Conservation (phyloP, 2,329 filamentous ascomycete genomes). For the Pestalotiopsis sp. region DNA sequence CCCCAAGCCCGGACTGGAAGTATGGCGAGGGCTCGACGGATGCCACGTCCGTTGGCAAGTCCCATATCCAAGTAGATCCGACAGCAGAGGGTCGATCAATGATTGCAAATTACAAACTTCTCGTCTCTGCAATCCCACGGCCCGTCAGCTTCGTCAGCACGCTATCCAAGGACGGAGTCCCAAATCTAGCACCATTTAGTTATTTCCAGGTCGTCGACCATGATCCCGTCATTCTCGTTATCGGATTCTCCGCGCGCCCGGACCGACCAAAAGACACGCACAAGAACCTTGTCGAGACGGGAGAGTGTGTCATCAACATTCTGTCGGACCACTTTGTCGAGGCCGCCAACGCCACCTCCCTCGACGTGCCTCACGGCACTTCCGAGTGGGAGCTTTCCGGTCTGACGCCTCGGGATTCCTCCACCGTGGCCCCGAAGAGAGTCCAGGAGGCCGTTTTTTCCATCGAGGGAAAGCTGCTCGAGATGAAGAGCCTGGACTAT, state of each 20-base stretch:
- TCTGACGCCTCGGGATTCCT: constrained; percentile 22
- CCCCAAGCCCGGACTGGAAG: not conserved
- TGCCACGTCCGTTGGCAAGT: not conserved
- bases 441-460: constrained; percentile 27
- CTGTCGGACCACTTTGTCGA: constrained; percentile 64
- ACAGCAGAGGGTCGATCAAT: not conserved
- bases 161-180: not conserved
- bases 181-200: constrained; percentile 21
- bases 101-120: constrained; percentile 6
- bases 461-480: constrained; percentile 26
- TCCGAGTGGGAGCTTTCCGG: constrained; percentile 41
- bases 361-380: constrained; percentile 59
- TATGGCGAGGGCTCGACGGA: constrained; percentile 3
- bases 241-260: constrained; percentile 3
- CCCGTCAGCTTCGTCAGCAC: constrained; percentile 7
- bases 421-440: constrained; percentile 18
- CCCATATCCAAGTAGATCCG: not conserved
- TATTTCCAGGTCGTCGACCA: constrained; percentile 65
- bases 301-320: constrained; percentile 64
- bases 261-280: not conserved
- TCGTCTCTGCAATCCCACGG: constrained; percentile 1
- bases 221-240: constrained; percentile 54
- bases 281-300: constrained; percentile 50
- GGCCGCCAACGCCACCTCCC: constrained; percentile 60
- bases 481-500: constrained; percentile 26